Evolutionary conservation across 1,284 basidiomycete genomes (phyloP), one percentile per base, ranked within the genome.

Genomic region (Anthracocystis setariae): DNA sequence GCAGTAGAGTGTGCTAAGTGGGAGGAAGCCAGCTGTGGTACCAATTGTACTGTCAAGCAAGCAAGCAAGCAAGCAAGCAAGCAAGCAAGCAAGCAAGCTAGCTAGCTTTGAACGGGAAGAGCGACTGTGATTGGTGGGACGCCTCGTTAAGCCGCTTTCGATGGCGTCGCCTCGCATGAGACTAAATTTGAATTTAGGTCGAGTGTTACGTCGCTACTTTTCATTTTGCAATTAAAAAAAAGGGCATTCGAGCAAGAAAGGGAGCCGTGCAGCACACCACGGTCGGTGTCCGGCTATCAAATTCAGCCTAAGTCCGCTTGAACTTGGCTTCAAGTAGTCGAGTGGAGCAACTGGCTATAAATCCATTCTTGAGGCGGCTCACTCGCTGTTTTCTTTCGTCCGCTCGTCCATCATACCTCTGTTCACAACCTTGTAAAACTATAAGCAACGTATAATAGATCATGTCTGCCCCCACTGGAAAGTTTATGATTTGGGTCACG

Each of bases 381-480:
- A n/a, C n/a, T n/a, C n/a, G n/a, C n/a, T n/a, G n/a, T n/a, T n/a
- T n/a, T n/a, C n/a, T n/a, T n/a, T n/a, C n/a, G n/a, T n/a, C n/a
- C n/a, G n/a, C n/a, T 23, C 23, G 24, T 42, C 9, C 35, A 21
- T 15, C 21, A 8, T 42, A 27, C 21, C 15, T 18, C 24, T 13
- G 18, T 24, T 9, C 25, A 18, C n/a, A 27, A 1, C 25, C 8
- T 23, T 35, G 18, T 24, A 35, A 9, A 35, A 35, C 32, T 12
- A 39, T 5, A 15, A 29, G 1, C 15, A 29, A 45, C 18, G 15
- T 17, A 4, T 20, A 18, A 10, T 40, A n/a, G 49, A 65, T 9
- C 12, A 70, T 65, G 67, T 56, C 67, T 35, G 61, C 53, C 47
- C 67, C 67, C 18, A 64, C 67, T 35, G 61, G 67, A 45, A 70